Conservation (phyloP, 345 rosid genomes). For the Balakata baccata region DNA sequence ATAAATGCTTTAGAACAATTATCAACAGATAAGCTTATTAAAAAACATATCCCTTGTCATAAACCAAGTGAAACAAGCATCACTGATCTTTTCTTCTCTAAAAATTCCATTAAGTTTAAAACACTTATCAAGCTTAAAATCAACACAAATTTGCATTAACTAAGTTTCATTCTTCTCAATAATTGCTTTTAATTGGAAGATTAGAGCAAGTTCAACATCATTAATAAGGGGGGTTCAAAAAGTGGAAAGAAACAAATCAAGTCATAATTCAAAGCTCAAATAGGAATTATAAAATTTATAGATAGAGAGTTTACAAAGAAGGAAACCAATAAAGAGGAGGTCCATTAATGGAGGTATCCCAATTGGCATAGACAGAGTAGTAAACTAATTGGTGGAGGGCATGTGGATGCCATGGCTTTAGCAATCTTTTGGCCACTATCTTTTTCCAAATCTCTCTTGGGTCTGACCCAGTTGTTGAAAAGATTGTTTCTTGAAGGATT, state of each 20-base stretch:
- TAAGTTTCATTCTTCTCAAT: neutral
- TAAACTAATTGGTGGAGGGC: slow-evolving; percentile 66
- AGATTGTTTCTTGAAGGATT: slow-evolving; percentile 33
- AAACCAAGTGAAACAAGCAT: neutral
- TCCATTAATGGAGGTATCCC: slow-evolving; percentile 64
- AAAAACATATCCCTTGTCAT: neutral
- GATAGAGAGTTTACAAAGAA: slow-evolving; percentile 44
- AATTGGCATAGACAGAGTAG: slow-evolving; percentile 56
- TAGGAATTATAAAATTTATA: neutral
- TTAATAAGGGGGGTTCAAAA: neutral
- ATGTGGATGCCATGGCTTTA: slow-evolving; percentile 72
- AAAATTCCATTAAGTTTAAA: neutral
- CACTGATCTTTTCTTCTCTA: neutral
- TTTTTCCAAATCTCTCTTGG: slow-evolving; percentile 61
- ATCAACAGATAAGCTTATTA: too few species aligned
- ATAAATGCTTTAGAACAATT: neutral
- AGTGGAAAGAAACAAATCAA: neutral
- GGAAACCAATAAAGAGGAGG: slow-evolving; percentile 94
- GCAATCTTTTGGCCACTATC: slow-evolving; percentile 42
- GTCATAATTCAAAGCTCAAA: neutral
- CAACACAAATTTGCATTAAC: neutral
- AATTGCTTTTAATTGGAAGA: neutral
- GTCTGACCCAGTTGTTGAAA: slow-evolving; percentile 26
- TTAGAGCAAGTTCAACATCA: neutral
- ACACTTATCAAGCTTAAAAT: neutral